A percentile compares a stretch with the other conserved stretches of the same genome.
Evolutionary conservation across 257 asterid species (phyloP).

Genomic region (Ehretia macrophylla): DNA sequence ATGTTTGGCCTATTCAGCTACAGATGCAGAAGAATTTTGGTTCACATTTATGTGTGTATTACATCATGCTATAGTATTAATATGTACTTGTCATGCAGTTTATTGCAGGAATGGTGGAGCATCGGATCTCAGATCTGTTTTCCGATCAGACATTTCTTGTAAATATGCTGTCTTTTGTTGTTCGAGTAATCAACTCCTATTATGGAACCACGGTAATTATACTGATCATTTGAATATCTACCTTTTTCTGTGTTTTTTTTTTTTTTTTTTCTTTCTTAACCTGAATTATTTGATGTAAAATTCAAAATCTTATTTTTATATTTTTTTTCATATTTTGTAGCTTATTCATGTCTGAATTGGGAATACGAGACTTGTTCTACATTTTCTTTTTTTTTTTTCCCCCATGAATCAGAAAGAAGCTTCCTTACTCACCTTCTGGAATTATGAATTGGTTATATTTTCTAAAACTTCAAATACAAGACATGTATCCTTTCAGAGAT

Average conservation of each 20-base stretch:
- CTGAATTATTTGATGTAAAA: neutral
- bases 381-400: no score
- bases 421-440: no score
- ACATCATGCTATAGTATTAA: no score
- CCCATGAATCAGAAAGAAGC: no score
- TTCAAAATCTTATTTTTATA: no score
- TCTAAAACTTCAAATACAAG: no score
- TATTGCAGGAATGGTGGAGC: constrained; percentile 87
- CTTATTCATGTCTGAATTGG: no score
- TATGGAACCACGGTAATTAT: constrained; percentile 86
- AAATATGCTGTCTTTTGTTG: constrained; percentile 76
- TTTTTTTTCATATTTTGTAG: no score
- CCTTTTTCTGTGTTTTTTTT: neutral
- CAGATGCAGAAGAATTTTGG: neutral
- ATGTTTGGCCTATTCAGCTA: neutral
- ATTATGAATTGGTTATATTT: no score
- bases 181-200: constrained; percentile 87
- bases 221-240: neutral
- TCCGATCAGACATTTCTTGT: constrained; percentile 67
- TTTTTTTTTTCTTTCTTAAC: no score
- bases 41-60: neutral
- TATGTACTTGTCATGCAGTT: constrained; percentile 42
- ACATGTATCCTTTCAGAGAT: no score
- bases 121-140: constrained; percentile 74
- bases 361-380: no score